phyloP scores from a whole-genome alignment of 2,329 filamentous ascomycete genomes.

The Alternaria ethzedia region DNA sequence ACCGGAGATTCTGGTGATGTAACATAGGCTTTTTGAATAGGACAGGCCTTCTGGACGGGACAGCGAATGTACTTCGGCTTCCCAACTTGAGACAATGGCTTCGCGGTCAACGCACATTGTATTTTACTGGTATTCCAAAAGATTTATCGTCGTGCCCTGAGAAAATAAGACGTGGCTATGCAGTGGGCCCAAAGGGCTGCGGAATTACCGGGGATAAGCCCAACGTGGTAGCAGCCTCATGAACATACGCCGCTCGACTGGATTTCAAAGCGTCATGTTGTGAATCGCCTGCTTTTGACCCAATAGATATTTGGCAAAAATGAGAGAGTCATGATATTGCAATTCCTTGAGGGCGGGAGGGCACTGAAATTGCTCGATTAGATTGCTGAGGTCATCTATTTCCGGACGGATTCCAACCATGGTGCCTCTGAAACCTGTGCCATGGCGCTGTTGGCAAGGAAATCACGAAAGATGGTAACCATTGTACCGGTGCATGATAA shows the following conservation, averaged over 20 bases:
- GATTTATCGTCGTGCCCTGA: not conserved
- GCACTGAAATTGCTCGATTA: not conserved
- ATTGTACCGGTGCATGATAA: not conserved
- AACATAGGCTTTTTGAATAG: not conserved
- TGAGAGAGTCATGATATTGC: not conserved
- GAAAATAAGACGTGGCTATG: not conserved
- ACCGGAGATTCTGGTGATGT: not conserved
- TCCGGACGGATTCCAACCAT: not conserved
- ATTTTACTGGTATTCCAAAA: not conserved
- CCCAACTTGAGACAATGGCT: not conserved
- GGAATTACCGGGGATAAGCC: slow-evolving; percentile 17
- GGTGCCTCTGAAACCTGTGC: not conserved
- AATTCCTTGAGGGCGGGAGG: not conserved
- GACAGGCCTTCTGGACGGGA: not conserved
- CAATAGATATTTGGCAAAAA: not conserved
- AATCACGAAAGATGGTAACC: not conserved
- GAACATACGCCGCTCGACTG: not conserved
- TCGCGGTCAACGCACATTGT: not conserved
- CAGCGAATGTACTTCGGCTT: not conserved
- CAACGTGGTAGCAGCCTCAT: not conserved
- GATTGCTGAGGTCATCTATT: not conserved
- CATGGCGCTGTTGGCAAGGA: not conserved
- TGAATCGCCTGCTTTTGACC: not conserved
- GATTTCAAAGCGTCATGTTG: slow-evolving; percentile 8
- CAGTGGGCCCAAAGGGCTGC: not conserved